phyloP scores from a whole-genome alignment of 345 rosid genomes.

The Arabidopsis suecica region DNA sequence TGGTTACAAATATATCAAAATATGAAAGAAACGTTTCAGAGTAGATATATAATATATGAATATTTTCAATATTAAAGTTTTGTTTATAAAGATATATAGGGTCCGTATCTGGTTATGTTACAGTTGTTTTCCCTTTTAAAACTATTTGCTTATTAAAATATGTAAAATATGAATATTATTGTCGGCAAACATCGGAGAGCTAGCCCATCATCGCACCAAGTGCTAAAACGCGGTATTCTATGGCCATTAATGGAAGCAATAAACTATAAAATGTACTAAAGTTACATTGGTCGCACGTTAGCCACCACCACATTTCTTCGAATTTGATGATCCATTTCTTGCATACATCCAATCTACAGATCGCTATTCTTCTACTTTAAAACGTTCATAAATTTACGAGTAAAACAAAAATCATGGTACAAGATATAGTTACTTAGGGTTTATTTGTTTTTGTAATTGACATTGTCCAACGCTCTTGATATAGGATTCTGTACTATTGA shows the following conservation, averaged over 20 bases:
- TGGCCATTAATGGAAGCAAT: slow-evolving; percentile 29
- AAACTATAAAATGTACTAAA: slow-evolving; percentile 19
- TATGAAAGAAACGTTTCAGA: no score
- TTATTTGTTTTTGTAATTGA: not conserved
- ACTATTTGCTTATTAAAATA: not conserved
- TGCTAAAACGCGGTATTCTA: slow-evolving; percentile 38
- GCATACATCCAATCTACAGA: slow-evolving; percentile 20
- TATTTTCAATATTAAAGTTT: no score
- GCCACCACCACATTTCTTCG: slow-evolving; percentile 20
- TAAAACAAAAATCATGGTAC: not conserved
- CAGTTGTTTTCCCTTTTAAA: not conserved
- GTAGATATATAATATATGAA: no score
- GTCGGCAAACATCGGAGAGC: slow-evolving; percentile 26
- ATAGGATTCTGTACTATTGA: slow-evolving; percentile 13
- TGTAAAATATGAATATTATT: slow-evolving; percentile 3
- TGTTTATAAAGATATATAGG: no score
- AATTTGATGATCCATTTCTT: slow-evolving; percentile 12
- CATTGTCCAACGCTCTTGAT: slow-evolving; percentile 3
- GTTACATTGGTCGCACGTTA: slow-evolving; percentile 38
- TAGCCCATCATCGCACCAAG: slow-evolving; percentile 45
- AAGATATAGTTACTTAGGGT: not conserved
- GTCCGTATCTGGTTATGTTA: no score
- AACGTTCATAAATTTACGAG: not conserved
- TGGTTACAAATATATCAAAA: no score
- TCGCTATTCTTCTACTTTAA: slow-evolving; percentile 8